phyloP scores from a whole-genome alignment of 352 stramenopile species.

The Nothophytophthora sp. region DNA sequence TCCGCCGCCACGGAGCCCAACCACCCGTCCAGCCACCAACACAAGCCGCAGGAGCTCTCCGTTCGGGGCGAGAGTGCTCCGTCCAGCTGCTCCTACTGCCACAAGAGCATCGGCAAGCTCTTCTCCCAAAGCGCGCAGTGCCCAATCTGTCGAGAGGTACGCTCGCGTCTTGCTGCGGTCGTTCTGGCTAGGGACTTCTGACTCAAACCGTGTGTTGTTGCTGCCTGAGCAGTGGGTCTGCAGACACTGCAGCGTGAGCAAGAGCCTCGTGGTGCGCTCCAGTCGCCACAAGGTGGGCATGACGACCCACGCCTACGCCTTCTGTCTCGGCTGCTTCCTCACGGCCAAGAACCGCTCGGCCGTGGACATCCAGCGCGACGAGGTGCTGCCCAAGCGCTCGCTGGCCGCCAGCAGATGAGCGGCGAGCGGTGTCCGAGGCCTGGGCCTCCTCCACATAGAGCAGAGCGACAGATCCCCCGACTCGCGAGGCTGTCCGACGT shows the following conservation, averaged over 20 bases:
- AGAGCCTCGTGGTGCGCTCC: constrained; percentile 21
- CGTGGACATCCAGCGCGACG: constrained; percentile 30
- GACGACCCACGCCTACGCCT: constrained; percentile 23
- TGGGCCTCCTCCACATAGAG: no score
- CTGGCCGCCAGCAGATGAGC: not conserved
- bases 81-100: constrained; percentile 7
- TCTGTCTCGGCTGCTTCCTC: constrained; percentile 43
- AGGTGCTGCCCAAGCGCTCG: constrained; percentile 28
- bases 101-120: constrained; percentile 18
- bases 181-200: not conserved
- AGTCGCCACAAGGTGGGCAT: constrained; percentile 12
- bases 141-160: constrained; percentile 22
- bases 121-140: constrained; percentile 20
- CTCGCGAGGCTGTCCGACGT: no score
- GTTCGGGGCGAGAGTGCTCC: constrained; percentile 12
- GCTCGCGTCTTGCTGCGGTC: not conserved
- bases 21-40: not conserved
- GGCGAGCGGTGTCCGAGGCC: not conserved
- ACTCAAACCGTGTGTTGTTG: no score
- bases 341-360: constrained; percentile 24
- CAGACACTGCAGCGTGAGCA: constrained; percentile 24
- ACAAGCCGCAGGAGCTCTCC: no score
- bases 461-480: no score
- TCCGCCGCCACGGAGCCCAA: constrained; percentile 3
- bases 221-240: constrained; percentile 31